Base-by-base conservation (phyloP, 192 early-diverging fungal genomes). In the Podila horticola region DNA sequence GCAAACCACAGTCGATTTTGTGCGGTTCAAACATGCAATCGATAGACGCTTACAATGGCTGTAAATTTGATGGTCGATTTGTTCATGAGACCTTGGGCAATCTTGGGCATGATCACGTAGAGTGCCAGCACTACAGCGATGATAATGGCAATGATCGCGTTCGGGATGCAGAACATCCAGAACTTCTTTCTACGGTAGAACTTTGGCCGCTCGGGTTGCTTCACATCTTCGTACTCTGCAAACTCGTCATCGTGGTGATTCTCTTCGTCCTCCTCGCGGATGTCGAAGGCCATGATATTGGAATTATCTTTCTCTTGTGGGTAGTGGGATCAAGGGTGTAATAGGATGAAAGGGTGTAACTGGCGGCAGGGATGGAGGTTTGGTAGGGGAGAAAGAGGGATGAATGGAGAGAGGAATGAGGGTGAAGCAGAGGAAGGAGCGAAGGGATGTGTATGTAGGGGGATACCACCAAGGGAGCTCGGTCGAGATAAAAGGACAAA, bases 101-200 rank as follows among this genome's bases (percentile, higher is more conserved):
- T 84, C 64, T 81, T 83, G 36, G 87, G 87, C 74, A 88, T 85
- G 34, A 81, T 69, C 12, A 88, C 87, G 64, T 87, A 86, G 28
- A 86, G 59, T n/a, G 82, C 69, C n/a, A 88, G 49, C 49, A 82
- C 58, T 3, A 88, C 79, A 24, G 85, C 68, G 36, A 86, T 77
- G 45, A 85, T 70, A 50, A 84, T 49, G 19, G 76, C 17, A 48
- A 88, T 82, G 52, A 84, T 74, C 10, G 49, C 64, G 57, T 77
- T 73, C 24, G 81, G 70, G 28, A 65, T 61, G 67, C 87, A 88
- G 33, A 77, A 77, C 20, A 75, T 72, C 87, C 85, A 86, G 41
- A 76, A 86, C 58, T 86, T 86, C 38, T 76, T 79, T 17, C 83
- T 74, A 24, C 75, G 72, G 50, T 86, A 87, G 63, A 86, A 88